These are phyloP conservation scores for Sugiyamaella floridensis DNA, from an alignment of 805 yeast species.

Conservation along the genomic window DNA sequence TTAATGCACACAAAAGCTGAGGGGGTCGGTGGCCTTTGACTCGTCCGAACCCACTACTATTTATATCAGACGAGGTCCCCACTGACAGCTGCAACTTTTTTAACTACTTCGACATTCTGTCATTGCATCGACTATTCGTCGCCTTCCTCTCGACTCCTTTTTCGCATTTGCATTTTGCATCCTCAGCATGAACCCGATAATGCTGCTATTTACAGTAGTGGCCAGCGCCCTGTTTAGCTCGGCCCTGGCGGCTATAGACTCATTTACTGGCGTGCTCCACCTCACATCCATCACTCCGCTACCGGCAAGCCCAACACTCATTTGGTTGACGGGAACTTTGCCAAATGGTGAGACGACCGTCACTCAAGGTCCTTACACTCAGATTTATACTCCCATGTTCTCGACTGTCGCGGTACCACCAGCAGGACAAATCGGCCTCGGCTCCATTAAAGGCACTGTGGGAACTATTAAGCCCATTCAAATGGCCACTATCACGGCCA, in stretches of 20 bases:
- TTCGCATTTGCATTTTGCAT: background rate
- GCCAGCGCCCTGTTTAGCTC: background rate
- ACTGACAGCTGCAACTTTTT: too few relatives aligned
- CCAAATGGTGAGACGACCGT: slow-evolving; percentile 28
- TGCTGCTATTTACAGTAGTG: background rate
- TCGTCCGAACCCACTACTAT: too few relatives aligned
- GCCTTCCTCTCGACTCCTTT: too few relatives aligned
- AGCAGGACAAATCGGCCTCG: slow-evolving; percentile 72
- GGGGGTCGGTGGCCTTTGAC: too few relatives aligned
- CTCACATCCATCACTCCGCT: slow-evolving; percentile 10
- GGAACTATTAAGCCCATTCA: slow-evolving; percentile 38
- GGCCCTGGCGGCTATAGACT: slow-evolving; percentile 11
- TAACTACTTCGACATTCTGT: too few relatives aligned
- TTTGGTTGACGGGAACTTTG: slow-evolving; percentile 23
- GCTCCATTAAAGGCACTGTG: slow-evolving; percentile 57
- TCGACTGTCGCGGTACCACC: slow-evolving; percentile 41
- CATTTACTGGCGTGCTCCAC: slow-evolving; percentile 7
- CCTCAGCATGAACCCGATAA: background rate
- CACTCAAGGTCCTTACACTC: slow-evolving; percentile 38
- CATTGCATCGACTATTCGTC: too few relatives aligned
- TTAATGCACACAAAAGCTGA: too few relatives aligned
- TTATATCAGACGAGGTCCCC: too few relatives aligned
- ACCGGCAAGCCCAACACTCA: slow-evolving; percentile 14
- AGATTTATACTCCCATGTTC: slow-evolving; percentile 34
- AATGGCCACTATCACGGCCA: slow-evolving; percentile 7